Percentiles rank a stretch among this genome's conserved stretches.
phyloP scores from a whole-genome alignment of 2,329 filamentous ascomycete species.

The Apiospora saccharicola region DNA sequence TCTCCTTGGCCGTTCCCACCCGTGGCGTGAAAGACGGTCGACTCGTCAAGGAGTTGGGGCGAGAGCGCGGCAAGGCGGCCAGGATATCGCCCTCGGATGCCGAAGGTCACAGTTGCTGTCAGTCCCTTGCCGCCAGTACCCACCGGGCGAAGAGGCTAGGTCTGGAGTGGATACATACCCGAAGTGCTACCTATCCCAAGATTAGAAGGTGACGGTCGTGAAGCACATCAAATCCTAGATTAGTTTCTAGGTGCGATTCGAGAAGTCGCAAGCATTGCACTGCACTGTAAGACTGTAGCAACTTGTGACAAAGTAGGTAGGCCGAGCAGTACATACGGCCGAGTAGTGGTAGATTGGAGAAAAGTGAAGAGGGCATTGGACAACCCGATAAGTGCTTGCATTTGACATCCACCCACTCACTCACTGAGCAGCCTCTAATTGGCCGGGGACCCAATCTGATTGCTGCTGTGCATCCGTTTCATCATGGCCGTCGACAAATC shows the following conservation, averaged over 20 bases:
- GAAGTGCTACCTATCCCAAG: conserved; percentile 15
- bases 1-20: background rate
- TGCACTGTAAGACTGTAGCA: background rate
- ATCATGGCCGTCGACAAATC: background rate
- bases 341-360: background rate
- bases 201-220: conserved; percentile 3
- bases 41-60: background rate
- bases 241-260: background rate
- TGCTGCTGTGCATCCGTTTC: conserved; percentile 3
- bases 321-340: background rate
- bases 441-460: background rate
- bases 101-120: background rate
- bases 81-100: conserved; percentile 7
- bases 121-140: conserved; percentile 4
- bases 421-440: background rate
- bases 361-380: background rate
- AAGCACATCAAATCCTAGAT: background rate
- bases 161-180: background rate
- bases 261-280: background rate
- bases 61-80: conserved; percentile 10
- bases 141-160: background rate
- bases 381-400: background rate
- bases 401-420: background rate
- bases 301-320: background rate
- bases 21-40: background rate